Conservation (phyloP, 441 rosid genomes). For the Isatis lusitanica region DNA sequence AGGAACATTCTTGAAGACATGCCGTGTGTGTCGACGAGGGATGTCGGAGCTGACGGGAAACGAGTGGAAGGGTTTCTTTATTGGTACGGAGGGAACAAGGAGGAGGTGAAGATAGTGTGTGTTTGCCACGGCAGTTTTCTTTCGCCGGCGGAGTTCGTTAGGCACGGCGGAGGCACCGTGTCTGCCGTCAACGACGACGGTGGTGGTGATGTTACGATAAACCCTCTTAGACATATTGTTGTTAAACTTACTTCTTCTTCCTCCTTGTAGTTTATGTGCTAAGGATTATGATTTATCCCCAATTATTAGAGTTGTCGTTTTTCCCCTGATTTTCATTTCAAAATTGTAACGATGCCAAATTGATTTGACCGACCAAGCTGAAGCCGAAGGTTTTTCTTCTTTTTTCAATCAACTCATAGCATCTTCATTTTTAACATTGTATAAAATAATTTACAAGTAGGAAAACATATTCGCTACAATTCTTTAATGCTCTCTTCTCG, state of each 20-base stretch:
- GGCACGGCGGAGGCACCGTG: conserved; percentile 43
- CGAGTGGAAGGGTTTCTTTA: conserved; percentile 49
- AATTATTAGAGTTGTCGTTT: background rate
- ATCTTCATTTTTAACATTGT: background rate
- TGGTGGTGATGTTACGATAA: conserved; percentile 56
- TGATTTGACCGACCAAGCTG: background rate
- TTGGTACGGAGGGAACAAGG: conserved; percentile 33
- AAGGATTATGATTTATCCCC: background rate
- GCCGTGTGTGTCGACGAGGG: conserved; percentile 47
- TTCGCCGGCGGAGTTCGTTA: conserved; percentile 48
- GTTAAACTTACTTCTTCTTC: conserved; percentile 53
- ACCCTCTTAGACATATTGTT: conserved; percentile 88
- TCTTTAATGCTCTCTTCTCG: background rate
- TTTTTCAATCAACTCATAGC: too few relatives aligned
- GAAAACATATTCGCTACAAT: conserved; percentile 7
- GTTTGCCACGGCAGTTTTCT: conserved; percentile 52
- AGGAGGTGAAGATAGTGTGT: conserved; percentile 46
- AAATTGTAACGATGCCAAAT: background rate
- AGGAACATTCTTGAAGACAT: conserved; percentile 41
- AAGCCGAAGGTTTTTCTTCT: background rate
- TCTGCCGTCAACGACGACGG: background rate
- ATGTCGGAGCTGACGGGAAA: conserved; percentile 43
- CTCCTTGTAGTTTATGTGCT: conserved; percentile 15
- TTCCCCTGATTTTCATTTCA: background rate
- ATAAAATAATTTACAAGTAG: conserved; percentile 14